phyloP scores from a whole-genome alignment of 108 stramenopile genomes.

The Skeletonema tropicum region DNA sequence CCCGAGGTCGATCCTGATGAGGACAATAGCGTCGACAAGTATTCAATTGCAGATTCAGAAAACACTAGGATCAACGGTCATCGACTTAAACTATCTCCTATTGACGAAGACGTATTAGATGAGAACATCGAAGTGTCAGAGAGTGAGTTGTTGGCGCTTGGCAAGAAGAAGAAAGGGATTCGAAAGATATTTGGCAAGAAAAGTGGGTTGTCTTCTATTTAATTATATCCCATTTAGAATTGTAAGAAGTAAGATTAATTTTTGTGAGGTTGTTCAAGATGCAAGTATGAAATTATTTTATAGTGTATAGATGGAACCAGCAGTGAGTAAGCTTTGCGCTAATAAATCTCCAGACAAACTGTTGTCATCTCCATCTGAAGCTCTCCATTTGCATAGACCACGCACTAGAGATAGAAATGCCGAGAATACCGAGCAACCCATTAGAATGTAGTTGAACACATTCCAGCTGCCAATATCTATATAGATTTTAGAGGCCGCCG shows the following conservation, averaged over 20 bases:
- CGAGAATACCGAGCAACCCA: neutral
- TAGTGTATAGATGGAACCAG: neutral
- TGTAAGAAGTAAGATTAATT: neutral
- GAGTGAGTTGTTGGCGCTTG: neutral
- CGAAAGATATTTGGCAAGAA: slow-evolving; percentile 27
- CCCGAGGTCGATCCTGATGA: neutral
- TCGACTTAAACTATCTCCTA: slow-evolving; percentile 22
- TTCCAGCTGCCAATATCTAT: neutral
- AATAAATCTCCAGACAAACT: neutral
- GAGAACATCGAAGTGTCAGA: slow-evolving; percentile 3
- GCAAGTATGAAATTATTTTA: neutral
- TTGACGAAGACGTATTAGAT: slow-evolving; percentile 17
- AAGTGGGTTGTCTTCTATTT: neutral
- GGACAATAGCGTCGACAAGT: slow-evolving; percentile 15
- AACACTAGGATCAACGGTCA: slow-evolving; percentile 14
- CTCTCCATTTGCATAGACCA: neutral
- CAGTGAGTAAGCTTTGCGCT: neutral
- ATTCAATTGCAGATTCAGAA: slow-evolving; percentile 16
- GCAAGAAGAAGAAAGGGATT: slow-evolving; percentile 29
- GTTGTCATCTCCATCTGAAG: neutral
- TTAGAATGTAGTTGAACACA: slow-evolving; percentile 2
- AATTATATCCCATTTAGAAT: neutral
- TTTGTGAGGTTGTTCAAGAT: neutral
- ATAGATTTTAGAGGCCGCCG: neutral
- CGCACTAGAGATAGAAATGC: neutral